These are phyloP conservation scores for Chionographis japonica DNA, from an alignment of 106 monocot genomes.

Conservation along the genomic window DNA sequence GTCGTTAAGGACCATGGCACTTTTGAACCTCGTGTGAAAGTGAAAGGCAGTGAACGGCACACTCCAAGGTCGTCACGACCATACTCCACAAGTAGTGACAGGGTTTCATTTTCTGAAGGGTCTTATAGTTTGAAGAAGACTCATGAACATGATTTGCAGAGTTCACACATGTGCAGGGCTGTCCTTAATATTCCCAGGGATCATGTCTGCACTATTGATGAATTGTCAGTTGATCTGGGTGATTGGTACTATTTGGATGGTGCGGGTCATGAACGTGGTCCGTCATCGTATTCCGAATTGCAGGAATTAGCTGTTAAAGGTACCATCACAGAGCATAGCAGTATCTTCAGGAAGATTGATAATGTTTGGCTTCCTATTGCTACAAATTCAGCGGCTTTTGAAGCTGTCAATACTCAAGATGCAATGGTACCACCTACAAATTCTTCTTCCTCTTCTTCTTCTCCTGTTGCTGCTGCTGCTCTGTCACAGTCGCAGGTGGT, in stretches of 20 bases:
- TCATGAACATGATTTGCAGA: constrained; percentile 50
- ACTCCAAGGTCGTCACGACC: constrained; percentile 44
- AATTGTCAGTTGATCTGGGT: constrained; percentile 65
- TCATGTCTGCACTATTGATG: constrained; percentile 69
- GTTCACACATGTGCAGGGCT: constrained; percentile 39
- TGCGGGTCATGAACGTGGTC: constrained; percentile 82
- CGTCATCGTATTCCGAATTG: constrained; percentile 76
- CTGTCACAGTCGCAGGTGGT: neutral
- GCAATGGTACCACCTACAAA: constrained; percentile 1
- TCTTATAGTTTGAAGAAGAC: constrained; percentile 30
- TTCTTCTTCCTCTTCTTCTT: constrained; percentile 1
- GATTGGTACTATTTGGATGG: constrained; percentile 96
- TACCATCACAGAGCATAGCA: constrained; percentile 54
- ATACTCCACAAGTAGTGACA: constrained; percentile 42
- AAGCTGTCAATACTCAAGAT: constrained; percentile 16
- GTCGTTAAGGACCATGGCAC: constrained; percentile 70
- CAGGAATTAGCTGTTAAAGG: constrained; percentile 56
- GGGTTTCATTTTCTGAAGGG: constrained; percentile 36
- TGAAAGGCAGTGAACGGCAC: constrained; percentile 50
- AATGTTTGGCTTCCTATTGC: constrained; percentile 83
- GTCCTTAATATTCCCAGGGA: constrained; percentile 52
- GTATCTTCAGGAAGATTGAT: constrained; percentile 87
- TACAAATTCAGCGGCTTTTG: constrained; percentile 7
- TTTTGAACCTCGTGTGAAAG: constrained; percentile 40
- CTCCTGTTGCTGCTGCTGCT: neutral